Evolutionary conservation across 148 eudicot genomes (phyloP), one percentile per base, ranked within the genome.

Genomic region (Diospyros kaki): DNA sequence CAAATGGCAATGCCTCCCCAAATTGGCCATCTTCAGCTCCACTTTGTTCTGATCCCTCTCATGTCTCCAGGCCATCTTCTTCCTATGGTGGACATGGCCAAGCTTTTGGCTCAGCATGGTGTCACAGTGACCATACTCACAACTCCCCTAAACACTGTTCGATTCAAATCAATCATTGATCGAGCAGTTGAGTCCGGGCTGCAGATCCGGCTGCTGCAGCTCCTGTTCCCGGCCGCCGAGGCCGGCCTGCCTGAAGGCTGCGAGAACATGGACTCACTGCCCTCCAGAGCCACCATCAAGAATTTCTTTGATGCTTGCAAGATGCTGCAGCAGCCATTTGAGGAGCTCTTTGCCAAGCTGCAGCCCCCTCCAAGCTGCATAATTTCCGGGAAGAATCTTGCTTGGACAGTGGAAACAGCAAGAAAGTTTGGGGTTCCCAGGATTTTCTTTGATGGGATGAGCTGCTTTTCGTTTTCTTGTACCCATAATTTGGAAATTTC

Each of bases 1-100:
- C 28, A 28, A 28, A 28, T 28, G 28, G 28, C 28, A 28, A 28
- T 28, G 28, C 28, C 28, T 28, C 28, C 28, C 28, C 28, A 28
- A 28, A 28, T 28, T 28, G 28, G 28, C 28, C 28, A 28, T 28
- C 28, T 28, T 28, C 73, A 84, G 38, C 85, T 80, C 67, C 90
- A 85, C 69, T 87, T 83, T 71, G 69, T 85, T 6, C 59, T 85
- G 13, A 15, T 84, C 40, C 91, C 91, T 28, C 55, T 83, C 65
- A 64, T 88, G 65, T 84, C 89, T 15, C 71, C 58, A 42, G 81
- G 81, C 65, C 81, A 78, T 72, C 0, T 71, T 39, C 72, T 78
- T 52, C 81, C 81, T 48, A 65, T 72, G 66, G 42, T 78, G 3
- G 81, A 72, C 71, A 64, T 78, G 66, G 81, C 71, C 43, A 78